Conservation (phyloP, 2,329 filamentous ascomycete species). For the Alternaria triticimaculans region DNA sequence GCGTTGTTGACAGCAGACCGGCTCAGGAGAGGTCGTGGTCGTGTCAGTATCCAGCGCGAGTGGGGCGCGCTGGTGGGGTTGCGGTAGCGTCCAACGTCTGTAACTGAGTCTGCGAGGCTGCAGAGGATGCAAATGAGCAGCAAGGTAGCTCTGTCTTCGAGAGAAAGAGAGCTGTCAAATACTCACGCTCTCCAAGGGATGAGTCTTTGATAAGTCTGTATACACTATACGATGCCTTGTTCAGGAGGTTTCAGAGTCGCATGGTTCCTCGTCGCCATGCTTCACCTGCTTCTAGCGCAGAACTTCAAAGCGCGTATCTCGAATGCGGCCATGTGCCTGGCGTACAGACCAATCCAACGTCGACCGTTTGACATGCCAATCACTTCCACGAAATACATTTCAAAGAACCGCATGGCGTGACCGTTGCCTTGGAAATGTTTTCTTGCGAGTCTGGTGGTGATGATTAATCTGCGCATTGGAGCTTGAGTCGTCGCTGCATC, state of each 20-base stretch:
- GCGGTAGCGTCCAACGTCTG: conserved; percentile 19
- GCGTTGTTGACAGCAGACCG: conserved; percentile 22
- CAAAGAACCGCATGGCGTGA: background rate
- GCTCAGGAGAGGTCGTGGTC: conserved; percentile 30
- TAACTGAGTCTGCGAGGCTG: conserved; percentile 27
- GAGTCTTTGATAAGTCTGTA: conserved; percentile 2
- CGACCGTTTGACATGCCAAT: background rate
- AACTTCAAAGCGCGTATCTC: conserved; percentile 14
- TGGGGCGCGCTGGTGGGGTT: conserved; percentile 35
- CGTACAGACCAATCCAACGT: background rate
- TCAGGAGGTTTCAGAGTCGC: conserved; percentile 31
- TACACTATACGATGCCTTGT: conserved; percentile 14
- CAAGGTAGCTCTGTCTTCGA: background rate
- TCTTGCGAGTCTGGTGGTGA: background rate
- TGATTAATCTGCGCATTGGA: background rate
- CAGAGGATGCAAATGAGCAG: background rate
- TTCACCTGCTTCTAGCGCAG: conserved; percentile 29
- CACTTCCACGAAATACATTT: background rate
- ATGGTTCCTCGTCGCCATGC: conserved; percentile 24
- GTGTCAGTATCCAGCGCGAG: conserved; percentile 26
- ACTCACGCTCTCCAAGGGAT: background rate
- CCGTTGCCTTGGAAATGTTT: background rate
- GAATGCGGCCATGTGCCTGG: conserved; percentile 1
- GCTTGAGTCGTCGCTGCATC: background rate
- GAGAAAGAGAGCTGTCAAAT: background rate